Base-by-base conservation (phyloP, 441 rosid genomes). In the Corymbia citriodora region DNA sequence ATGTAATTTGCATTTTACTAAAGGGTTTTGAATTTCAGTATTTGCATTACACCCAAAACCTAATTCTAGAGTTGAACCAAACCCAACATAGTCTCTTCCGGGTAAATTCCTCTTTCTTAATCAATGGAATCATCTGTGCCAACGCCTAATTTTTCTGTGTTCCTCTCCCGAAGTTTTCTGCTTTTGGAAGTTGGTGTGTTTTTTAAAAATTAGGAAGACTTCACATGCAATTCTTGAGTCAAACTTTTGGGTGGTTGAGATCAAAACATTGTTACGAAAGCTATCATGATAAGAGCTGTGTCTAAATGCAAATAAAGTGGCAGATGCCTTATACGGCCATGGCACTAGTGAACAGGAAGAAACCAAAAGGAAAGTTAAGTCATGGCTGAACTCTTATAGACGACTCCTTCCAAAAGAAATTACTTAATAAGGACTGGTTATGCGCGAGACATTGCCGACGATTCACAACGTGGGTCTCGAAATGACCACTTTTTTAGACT, bases 301-400 rank as follows among this genome's bases (percentile, higher is more conserved):
- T 23, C 53, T 3, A n/a, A 79, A 79, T 45, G 53, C 53, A 79
- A 45, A 23, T 45, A 45, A 79, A 45, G 1, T 23, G 13, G n/a
- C 13, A 1, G 85, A 45, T 23, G 85, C 85, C 85, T 45, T 4
- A 12, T 45, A 0, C 85, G 3, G 45, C 85, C 85, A 23, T 1
- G 3, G 18, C 7, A 7, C 29, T 40, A 1, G 29, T 14, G 16
- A 6, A 0, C 13, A 1, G 74, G 6, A 68, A 15, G 0, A 31
- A 31, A 68, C 23, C 74, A 4, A 68, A 68, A 31, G 21, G 21
- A 68, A 16, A 31, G 2, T 68, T 2, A 31, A 4, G 16, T 68
- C 79, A 9, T 16, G 11, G 40, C 21, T 31, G 31, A 68, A 68
- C 40, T 31, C 74, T 15, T 16, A 15, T 4, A 15, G 6, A 8